phyloP scores from a whole-genome alignment of 1,284 basidiomycete genomes.

The Rhodotorula sp. region DNA sequence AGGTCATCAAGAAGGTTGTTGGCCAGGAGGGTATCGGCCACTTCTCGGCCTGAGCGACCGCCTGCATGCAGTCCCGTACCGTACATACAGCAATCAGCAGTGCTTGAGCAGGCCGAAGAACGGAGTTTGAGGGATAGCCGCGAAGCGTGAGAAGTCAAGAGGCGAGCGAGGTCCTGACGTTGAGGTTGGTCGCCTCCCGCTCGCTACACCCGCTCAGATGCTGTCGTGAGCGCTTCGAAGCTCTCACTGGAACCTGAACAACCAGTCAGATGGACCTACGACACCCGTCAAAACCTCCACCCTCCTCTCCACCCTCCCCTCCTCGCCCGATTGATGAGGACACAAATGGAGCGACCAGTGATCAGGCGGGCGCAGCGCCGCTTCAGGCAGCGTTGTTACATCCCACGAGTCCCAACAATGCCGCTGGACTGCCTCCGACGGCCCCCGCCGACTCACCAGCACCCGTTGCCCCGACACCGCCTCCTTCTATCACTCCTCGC shows the following conservation, averaged over 20 bases:
- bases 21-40: constrained; percentile 16
- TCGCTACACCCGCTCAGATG: no score
- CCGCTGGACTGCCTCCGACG: not conserved
- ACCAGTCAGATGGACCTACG: no score
- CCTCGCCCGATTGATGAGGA: not conserved
- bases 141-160: not conserved
- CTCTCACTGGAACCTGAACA: no score
- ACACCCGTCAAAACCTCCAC: not conserved
- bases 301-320: not conserved
- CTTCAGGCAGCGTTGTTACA: not conserved
- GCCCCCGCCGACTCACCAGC: not conserved
- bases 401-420: not conserved
- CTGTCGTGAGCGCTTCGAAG: no score
- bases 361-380: not conserved
- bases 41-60: constrained; percentile 13
- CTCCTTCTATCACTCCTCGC: not conserved
- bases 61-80: not conserved
- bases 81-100: not conserved
- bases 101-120: not conserved
- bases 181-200: no score
- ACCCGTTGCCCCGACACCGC: not conserved
- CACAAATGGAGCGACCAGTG: no score
- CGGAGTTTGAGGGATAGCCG: not conserved
- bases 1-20: constrained; percentile 35
- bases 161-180: not conserved